A percentile compares a stretch with the other conserved stretches of the same genome.
Evolutionary conservation across 202 grass and related monocot species (phyloP).

Genomic region (Eragrostis tef): DNA sequence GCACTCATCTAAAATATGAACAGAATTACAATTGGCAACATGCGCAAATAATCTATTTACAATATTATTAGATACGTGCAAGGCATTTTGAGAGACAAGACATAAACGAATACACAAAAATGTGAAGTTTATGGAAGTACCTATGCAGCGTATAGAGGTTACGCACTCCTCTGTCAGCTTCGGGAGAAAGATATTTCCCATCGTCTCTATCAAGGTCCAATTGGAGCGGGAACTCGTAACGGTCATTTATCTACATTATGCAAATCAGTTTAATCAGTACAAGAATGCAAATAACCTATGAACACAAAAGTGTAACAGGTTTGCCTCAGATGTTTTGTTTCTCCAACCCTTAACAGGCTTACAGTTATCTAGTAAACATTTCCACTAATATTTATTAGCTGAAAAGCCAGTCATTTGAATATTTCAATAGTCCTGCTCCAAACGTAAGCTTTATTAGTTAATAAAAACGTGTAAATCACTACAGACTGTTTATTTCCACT

Average conservation of each 20-base stretch:
- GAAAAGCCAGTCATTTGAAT: neutral
- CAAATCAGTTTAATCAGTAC: constrained; percentile 27
- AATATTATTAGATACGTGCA: neutral
- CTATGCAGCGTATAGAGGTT: constrained; percentile 87
- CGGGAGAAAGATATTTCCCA: constrained; percentile 79
- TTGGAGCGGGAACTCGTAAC: constrained; percentile 78
- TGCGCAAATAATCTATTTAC: constrained; percentile 4
- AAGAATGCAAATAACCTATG: constrained; percentile 22
- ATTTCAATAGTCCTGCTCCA: neutral
- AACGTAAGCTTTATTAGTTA: neutral
- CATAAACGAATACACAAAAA: constrained; percentile 9
- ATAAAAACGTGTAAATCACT: neutral
- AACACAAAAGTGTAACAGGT: neutral
- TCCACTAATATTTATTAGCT: neutral
- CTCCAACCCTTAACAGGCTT: constrained; percentile 1
- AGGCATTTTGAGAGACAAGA: neutral
- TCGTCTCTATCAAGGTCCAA: constrained; percentile 75
- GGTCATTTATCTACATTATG: constrained; percentile 78
- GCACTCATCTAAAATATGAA: constrained; percentile 25
- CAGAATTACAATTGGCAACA: constrained; percentile 18
- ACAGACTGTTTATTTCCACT: constrained; percentile 17
- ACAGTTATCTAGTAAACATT: constrained; percentile 19
- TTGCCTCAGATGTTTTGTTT: neutral
- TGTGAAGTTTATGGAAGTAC: constrained; percentile 41
- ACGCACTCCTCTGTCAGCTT: constrained; percentile 69